Evolutionary conservation across 148 eudicot genomes (phyloP).

Genomic region (Cornus florida): DNA sequence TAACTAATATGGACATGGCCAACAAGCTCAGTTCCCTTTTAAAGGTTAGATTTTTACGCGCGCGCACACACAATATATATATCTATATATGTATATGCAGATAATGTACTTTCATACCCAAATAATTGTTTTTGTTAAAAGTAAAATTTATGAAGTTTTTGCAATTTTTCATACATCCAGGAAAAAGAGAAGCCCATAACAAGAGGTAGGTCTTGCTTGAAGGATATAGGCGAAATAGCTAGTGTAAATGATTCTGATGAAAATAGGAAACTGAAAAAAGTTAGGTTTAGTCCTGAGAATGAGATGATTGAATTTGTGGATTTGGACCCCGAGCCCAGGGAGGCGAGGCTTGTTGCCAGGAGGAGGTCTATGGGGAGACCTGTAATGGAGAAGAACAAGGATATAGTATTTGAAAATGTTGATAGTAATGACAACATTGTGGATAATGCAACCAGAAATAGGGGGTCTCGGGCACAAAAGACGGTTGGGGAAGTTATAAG

Average conservation of each 20-base stretch:
- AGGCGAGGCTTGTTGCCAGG: constrained; percentile 32
- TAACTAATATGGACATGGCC: constrained; percentile 63
- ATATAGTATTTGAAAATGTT: not conserved
- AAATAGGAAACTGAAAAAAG: constrained; percentile 53
- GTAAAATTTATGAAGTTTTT: constrained; percentile 3
- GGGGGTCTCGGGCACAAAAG: constrained; percentile 5
- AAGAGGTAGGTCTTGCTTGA: constrained; percentile 40
- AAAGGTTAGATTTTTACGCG: constrained; percentile 31
- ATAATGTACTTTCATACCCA: not conserved
- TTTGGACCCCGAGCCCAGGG: constrained; percentile 29
- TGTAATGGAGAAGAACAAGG: not conserved
- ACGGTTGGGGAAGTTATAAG: not conserved
- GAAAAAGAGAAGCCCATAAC: constrained; percentile 19
- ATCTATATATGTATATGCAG: not conserved
- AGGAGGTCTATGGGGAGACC: constrained; percentile 27
- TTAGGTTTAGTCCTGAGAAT: constrained; percentile 64
- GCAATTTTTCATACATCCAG: constrained; percentile 6
- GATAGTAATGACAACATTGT: not conserved
- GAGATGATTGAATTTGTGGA: constrained; percentile 49
- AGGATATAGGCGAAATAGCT: constrained; percentile 23
- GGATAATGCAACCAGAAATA: constrained; percentile 4
- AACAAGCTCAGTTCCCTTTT: constrained; percentile 40
- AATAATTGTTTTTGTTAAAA: not conserved
- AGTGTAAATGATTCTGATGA: constrained; percentile 24
- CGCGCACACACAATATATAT: not conserved